Evolutionary conservation across 768 basidiomycete species (phyloP).

Genomic region (Mycena metata): DNA sequence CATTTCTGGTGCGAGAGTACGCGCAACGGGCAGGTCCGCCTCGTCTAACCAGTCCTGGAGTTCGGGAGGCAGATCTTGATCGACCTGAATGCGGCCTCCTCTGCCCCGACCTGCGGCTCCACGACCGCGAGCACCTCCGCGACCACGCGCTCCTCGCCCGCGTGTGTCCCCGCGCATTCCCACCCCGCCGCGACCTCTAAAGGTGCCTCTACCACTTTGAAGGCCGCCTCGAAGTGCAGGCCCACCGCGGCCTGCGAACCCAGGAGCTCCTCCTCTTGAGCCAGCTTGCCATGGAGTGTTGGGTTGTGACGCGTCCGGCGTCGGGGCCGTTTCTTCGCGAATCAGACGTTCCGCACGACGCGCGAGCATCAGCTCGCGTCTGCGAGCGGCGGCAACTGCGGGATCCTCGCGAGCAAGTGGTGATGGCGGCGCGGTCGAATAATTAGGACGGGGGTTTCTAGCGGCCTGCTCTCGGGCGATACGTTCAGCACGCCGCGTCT

Average conservation of each 20-base stretch:
- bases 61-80: not conserved
- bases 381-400: constrained; percentile 1
- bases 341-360: constrained; percentile 28
- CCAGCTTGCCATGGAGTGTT: not conserved
- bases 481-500: constrained; percentile 33
- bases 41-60: constrained; percentile 28
- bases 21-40: constrained; percentile 37
- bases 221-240: not conserved
- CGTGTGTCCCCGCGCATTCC: constrained; percentile 17
- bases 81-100: not conserved
- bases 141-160: constrained; percentile 6
- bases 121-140: constrained; percentile 3
- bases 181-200: not conserved
- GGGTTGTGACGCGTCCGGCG: not conserved
- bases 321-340: constrained; percentile 5
- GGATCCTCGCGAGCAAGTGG: constrained; percentile 1
- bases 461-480: constrained; percentile 14
- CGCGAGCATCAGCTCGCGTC: constrained; percentile 2
- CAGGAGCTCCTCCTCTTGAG: not conserved
- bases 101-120: not conserved
- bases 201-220: not conserved
- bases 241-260: not conserved
- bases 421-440: no score
- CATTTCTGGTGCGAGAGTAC: constrained; percentile 40
- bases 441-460: not conserved